Base-by-base conservation (phyloP, 2,329 filamentous ascomycete genomes). In the Talaromyces pinophilus region DNA sequence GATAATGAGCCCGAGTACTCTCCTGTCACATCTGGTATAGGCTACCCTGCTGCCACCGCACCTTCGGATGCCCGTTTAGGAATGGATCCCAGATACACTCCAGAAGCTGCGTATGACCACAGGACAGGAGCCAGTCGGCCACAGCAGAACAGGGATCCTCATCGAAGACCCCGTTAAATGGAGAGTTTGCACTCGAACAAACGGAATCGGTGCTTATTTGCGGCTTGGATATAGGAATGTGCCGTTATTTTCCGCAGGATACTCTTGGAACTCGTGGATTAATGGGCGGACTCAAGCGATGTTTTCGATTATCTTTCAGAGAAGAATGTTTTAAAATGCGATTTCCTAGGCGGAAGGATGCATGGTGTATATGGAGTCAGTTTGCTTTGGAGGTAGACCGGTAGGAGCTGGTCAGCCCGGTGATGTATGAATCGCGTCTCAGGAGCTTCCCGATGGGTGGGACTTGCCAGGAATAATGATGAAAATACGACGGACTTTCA, bases 51-150 rank as follows among this genome's bases (percentile, higher is more conserved):
- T 68, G 67, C 78, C 63, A 79, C 75, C 61, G 76, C 77, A 70
- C 76, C 77, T 71, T 72, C 78, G 68, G 79, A 80, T 67, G 73
- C 77, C 60, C 78, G 79, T 74, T 77, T 79, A 75, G 75, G 73
- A 76, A 78, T 79, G 74, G 79, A 80, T 65, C 72, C 77, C 65
- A 80, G 79, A 76, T 81, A 80, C 70, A 77, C 78, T 66, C 75
- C 78, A 70, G 79, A 80, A 67, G 74, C 74, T 42, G 59, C 66
- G 57, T 77, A 76, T 68, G 78, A 79, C 69, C 76, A 75, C 69
- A 70, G 70, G 62, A 59, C 67, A 40, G 68, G 67, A 59, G 54
- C 68, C 63, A 77, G 71, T 74, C 77, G 78, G 71, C 76, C 77
- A 71, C 78, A 78, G 67, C 73, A 75, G 70, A 71, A 78, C 69